Evolutionary conservation across 2,329 filamentous ascomycete species (phyloP).

Genomic region (Myriosclerotinia curreyana): DNA sequence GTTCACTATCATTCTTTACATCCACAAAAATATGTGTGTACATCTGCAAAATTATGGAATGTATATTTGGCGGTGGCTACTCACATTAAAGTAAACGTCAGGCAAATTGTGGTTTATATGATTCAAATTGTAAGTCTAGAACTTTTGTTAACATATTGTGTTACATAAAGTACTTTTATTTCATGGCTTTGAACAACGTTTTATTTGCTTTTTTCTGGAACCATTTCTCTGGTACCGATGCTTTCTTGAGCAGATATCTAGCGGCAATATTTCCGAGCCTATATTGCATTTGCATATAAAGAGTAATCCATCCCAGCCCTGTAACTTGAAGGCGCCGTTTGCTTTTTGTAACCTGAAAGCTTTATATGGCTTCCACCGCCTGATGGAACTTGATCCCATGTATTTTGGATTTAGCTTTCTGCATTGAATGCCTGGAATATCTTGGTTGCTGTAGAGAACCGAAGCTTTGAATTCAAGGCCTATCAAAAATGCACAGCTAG

Average conservation of each 20-base stretch:
- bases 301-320: not conserved
- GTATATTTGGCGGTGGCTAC: not conserved
- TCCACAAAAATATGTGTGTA: not conserved
- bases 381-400: not conserved
- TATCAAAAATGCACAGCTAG: not conserved
- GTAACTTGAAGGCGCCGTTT: not conserved
- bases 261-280: not conserved
- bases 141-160: not conserved
- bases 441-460: not conserved
- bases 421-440: slow-evolving; percentile 6
- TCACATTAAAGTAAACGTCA: not conserved
- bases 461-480: not conserved
- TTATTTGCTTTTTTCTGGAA: not conserved
- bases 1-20: not conserved
- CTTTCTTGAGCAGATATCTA: not conserved
- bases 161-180: not conserved
- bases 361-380: not conserved
- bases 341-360: not conserved
- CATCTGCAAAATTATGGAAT: not conserved
- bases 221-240: not conserved
- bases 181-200: not conserved
- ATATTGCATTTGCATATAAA: not conserved
- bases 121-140: not conserved
- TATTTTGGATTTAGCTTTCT: not conserved
- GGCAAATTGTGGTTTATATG: not conserved